A percentile compares a stretch with the other conserved stretches of the same genome.
Conservation (phyloP, 108 stramenopile genomes). For the Thalassiosira profunda region DNA sequence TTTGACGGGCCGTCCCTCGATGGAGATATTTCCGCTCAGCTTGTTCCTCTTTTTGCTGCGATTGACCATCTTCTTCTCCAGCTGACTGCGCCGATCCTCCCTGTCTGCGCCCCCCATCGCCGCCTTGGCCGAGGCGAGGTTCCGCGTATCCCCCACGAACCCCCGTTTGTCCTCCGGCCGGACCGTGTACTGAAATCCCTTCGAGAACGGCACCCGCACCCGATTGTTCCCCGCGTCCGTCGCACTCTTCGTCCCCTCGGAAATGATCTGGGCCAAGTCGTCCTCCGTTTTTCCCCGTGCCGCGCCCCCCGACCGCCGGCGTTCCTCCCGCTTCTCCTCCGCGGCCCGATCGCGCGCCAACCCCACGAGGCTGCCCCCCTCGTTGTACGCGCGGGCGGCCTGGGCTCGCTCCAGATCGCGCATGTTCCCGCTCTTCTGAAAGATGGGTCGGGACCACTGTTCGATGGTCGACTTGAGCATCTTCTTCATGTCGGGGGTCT, state of each 20-base stretch:
- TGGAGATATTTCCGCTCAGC: slow-evolving; percentile 84
- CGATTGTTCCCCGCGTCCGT: slow-evolving; percentile 69
- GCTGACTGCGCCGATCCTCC: slow-evolving; percentile 60
- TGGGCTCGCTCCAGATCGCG: slow-evolving; percentile 80
- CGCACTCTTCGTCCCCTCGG: slow-evolving; percentile 14
- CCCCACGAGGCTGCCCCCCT: slow-evolving; percentile 39
- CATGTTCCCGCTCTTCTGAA: slow-evolving; percentile 93
- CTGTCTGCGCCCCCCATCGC: slow-evolving; percentile 32
- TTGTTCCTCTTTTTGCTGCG: slow-evolving; percentile 75
- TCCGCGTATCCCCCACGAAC: slow-evolving; percentile 53
- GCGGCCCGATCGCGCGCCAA: slow-evolving; percentile 38
- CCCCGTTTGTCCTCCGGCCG: slow-evolving; percentile 64
- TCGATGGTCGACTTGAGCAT: slow-evolving; percentile 76
- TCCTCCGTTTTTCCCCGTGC: slow-evolving; percentile 20
- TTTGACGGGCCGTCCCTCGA: slow-evolving; percentile 85
- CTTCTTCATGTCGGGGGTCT: slow-evolving; percentile 86
- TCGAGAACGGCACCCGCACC: slow-evolving; percentile 85
- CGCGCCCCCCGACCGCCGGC: not conserved
- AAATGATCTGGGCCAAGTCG: slow-evolving; percentile 46
- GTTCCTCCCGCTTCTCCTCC: slow-evolving; percentile 5
- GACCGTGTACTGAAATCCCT: slow-evolving; percentile 86
- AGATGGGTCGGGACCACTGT: slow-evolving; percentile 92
- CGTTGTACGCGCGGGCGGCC: slow-evolving; percentile 56
- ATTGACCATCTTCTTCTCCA: slow-evolving; percentile 80
- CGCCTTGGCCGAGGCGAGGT: slow-evolving; percentile 60